Conservation (phyloP, 2,329 filamentous ascomycete species). For the Sporothrix sp. region DNA sequence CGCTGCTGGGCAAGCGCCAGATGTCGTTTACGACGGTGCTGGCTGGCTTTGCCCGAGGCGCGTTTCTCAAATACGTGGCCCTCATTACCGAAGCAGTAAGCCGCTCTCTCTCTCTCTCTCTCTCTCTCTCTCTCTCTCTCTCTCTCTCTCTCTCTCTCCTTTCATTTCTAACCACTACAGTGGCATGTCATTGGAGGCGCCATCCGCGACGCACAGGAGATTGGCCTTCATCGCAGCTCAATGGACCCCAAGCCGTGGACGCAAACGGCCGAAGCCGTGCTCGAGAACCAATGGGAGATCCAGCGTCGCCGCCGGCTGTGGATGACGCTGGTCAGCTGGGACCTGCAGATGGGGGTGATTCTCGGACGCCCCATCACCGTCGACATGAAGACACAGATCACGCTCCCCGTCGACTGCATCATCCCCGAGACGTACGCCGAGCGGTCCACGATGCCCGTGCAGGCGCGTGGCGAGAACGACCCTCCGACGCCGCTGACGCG, state of each 20-base stretch:
- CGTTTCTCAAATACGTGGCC: conserved; percentile 49
- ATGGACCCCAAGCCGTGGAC: conserved; percentile 40
- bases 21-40: conserved; percentile 48
- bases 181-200: conserved; percentile 48
- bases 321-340: conserved; percentile 45
- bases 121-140: background rate
- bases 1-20: conserved; percentile 46
- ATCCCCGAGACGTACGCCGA: conserved; percentile 30
- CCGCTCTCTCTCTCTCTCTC: conserved; percentile 5
- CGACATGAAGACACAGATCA: conserved; percentile 38
- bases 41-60: conserved; percentile 46
- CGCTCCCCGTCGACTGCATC: conserved; percentile 44
- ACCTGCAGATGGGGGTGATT: conserved; percentile 43
- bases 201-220: conserved; percentile 53
- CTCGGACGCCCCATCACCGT: conserved; percentile 48
- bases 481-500: conserved; percentile 48
- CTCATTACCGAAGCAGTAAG: conserved; percentile 48
- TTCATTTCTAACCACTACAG: no score
- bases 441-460: conserved; percentile 37
- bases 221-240: conserved; percentile 47
- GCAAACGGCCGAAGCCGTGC: conserved; percentile 36
- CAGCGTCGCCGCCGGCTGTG: conserved; percentile 47
- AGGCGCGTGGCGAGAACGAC: conserved; percentile 38
- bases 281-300: conserved; percentile 50
- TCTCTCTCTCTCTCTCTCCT: background rate